phyloP scores from a whole-genome alignment of 116 monocot species.

The Cymodocea nodosa region DNA sequence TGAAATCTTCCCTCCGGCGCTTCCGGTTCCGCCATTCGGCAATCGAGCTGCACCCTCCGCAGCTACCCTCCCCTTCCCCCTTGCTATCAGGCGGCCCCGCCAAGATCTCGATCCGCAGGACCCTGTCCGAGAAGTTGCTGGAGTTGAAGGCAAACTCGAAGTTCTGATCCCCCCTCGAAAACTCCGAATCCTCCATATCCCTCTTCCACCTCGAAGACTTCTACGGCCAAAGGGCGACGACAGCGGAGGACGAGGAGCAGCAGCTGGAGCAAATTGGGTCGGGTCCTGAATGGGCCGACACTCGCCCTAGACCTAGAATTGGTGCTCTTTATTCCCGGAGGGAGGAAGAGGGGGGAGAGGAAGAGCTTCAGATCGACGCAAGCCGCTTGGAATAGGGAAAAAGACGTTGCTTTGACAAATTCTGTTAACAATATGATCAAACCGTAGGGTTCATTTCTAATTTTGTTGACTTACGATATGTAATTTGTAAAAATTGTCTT shows the following conservation, averaged over 20 bases:
- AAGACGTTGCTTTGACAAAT: too few species aligned
- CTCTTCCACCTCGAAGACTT: background rate
- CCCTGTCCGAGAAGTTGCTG: conserved; percentile 84
- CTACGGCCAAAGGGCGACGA: too few species aligned
- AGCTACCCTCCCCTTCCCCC: conserved; percentile 21
- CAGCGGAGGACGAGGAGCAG: background rate
- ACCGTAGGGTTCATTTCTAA: too few species aligned
- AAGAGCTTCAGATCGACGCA: too few species aligned
- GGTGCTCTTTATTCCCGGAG: too few species aligned
- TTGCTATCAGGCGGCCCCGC: conserved; percentile 35
- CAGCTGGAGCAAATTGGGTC: background rate
- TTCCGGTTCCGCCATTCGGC: conserved; percentile 83
- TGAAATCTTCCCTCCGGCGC: conserved; percentile 54
- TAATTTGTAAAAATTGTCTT: too few species aligned
- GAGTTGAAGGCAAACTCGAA: conserved; percentile 95
- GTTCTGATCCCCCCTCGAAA: conserved; percentile 32
- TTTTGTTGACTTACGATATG: too few species aligned
- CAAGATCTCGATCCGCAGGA: conserved; percentile 83
- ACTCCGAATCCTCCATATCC: conserved; percentile 2
- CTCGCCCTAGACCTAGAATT: too few species aligned
- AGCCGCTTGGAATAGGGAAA: too few species aligned
- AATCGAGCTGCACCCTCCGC: conserved; percentile 19
- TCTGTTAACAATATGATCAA: too few species aligned
- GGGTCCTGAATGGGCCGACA: too few species aligned
- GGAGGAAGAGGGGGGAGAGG: too few species aligned